Conservation (phyloP, 73 alveolate genomes). For the Tetrahymena thermophila region DNA sequence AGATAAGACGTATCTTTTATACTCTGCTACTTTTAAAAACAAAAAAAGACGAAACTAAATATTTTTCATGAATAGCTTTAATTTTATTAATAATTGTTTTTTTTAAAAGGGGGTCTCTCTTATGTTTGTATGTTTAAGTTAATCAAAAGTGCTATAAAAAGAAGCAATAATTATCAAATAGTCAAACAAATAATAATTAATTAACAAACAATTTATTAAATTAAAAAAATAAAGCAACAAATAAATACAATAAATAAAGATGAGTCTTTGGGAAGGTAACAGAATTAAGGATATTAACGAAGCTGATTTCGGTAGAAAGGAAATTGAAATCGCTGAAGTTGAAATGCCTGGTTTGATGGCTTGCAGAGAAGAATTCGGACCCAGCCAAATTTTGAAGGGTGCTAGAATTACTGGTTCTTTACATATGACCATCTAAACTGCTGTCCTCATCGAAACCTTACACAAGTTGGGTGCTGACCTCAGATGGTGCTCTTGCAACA, state of each 20-base stretch:
- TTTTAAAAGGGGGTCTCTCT: neutral
- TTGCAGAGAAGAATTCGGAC: conserved; percentile 86
- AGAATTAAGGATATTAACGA: conserved; percentile 74
- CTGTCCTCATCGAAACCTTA: conserved; percentile 91
- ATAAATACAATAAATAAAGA: conserved; percentile 1
- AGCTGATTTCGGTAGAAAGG: conserved; percentile 95
- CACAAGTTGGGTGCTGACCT: conserved; percentile 83
- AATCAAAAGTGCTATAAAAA: neutral
- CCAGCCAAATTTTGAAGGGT: conserved; percentile 75
- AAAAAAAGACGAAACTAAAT: neutral
- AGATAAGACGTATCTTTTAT: neutral
- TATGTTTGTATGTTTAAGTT: neutral
- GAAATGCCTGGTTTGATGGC: conserved; percentile 97
- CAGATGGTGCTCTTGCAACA: conserved; percentile 94
- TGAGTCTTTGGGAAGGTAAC: conserved; percentile 48
- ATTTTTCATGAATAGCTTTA: neutral
- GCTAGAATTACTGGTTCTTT: conserved; percentile 88
- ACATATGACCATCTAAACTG: conserved; percentile 96
- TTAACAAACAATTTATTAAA: neutral
- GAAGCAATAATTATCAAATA: neutral
- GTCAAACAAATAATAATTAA: neutral
- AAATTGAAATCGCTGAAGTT: conserved; percentile 80
- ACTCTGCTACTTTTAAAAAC: neutral
- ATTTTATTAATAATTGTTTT: neutral
- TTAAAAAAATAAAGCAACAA: neutral